Conservation (phyloP, 2,329 filamentous ascomycete species). For the Alternaria solani region DNA sequence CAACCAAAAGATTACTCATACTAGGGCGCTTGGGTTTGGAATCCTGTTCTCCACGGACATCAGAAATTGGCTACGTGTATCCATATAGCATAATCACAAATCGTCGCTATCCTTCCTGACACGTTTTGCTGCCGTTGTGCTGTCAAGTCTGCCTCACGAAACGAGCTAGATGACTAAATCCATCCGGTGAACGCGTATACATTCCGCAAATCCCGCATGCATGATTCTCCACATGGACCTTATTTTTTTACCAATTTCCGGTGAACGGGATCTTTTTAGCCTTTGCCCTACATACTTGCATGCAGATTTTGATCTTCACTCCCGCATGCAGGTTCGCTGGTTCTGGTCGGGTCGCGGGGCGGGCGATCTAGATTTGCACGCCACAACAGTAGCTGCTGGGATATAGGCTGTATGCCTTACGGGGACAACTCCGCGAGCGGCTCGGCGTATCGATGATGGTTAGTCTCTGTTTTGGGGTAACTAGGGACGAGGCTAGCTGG, state of each 20-base stretch:
- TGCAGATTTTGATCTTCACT: neutral
- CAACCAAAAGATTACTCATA: slow-evolving; percentile 4
- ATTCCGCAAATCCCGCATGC: neutral
- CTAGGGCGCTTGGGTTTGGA: neutral
- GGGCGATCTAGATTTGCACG: slow-evolving; percentile 2
- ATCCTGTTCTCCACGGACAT: neutral
- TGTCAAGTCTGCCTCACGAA: neutral
- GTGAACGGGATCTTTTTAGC: neutral
- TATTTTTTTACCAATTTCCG: neutral
- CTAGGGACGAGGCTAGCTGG: neutral
- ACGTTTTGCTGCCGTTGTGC: neutral
- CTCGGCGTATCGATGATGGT: neutral
- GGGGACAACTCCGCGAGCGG: neutral
- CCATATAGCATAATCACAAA: neutral
- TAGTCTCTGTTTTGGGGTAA: neutral
- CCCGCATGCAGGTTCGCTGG: neutral
- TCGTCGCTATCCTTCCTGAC: neutral
- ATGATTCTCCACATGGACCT: neutral
- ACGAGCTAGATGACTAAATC: neutral
- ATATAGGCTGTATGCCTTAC: neutral
- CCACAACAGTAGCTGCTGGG: neutral
- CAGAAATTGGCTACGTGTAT: neutral
- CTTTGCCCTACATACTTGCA: too few relatives aligned
- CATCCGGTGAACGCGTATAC: neutral
- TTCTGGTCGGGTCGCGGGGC: too few relatives aligned